A percentile compares a stretch with the other conserved stretches of the same genome.
Conservation (phyloP, 495 filamentous ascomycete genomes). For the Lasiosphaeris hirsuta region DNA sequence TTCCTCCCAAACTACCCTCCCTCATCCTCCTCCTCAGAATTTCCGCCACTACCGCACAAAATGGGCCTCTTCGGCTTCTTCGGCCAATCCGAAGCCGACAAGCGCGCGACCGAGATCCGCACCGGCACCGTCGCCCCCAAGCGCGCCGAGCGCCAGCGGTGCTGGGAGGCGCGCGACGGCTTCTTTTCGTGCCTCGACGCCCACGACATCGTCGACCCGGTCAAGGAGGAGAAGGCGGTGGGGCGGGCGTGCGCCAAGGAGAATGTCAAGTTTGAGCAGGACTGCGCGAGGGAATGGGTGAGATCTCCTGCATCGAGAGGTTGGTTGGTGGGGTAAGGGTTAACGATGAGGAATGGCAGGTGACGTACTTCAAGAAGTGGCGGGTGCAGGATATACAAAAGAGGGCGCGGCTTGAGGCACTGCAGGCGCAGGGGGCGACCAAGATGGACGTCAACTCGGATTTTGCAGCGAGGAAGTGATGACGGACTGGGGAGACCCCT, state of each 20-base stretch:
- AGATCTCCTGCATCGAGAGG: background rate
- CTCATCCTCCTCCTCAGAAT: background rate
- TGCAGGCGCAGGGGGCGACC: slow-evolving; percentile 76
- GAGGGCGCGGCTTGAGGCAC: slow-evolving; percentile 69
- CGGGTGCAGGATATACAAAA: slow-evolving; percentile 88
- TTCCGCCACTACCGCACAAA: background rate
- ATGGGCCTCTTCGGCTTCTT: slow-evolving; percentile 48
- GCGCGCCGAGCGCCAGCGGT: slow-evolving; percentile 69
- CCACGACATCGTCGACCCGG: slow-evolving; percentile 76
- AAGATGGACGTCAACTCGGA: slow-evolving; percentile 44
- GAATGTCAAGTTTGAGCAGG: slow-evolving; percentile 62
- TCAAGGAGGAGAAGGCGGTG: slow-evolving; percentile 64
- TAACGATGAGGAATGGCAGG: slow-evolving; percentile 37
- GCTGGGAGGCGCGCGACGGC: slow-evolving; percentile 81
- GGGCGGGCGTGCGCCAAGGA: slow-evolving; percentile 65
- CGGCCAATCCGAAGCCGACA: slow-evolving; percentile 43
- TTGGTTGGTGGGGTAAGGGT: background rate
- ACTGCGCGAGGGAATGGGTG: slow-evolving; percentile 57
- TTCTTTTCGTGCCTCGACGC: slow-evolving; percentile 85
- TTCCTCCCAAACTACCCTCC: background rate
- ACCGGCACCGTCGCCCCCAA: slow-evolving; percentile 69
- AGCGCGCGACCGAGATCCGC: slow-evolving; percentile 50
- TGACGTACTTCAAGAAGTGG: slow-evolving; percentile 96
- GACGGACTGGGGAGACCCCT: background rate
- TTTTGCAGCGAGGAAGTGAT: slow-evolving; percentile 23